phyloP scores from a whole-genome alignment of 768 basidiomycete genomes.

The Tricholoma flavovirens region DNA sequence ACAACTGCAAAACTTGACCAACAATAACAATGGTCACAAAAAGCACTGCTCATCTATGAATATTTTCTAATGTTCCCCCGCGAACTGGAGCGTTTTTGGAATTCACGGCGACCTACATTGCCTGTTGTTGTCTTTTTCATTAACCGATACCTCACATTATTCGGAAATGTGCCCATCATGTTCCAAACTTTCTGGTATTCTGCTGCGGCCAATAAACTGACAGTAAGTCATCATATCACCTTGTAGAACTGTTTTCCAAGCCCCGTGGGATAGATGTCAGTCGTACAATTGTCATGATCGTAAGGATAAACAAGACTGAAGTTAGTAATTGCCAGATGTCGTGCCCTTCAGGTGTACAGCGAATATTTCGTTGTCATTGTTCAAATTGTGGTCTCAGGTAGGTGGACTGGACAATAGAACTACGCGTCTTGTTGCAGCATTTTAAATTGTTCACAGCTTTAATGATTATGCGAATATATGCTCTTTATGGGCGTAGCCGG shows the following conservation, averaged over 20 bases:
- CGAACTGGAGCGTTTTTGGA: conserved; percentile 36
- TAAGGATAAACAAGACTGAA: conserved; percentile 1
- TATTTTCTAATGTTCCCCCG: conserved; percentile 31
- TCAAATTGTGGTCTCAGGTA: conserved; percentile 12
- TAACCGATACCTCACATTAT: conserved; percentile 30
- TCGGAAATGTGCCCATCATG: conserved; percentile 25
- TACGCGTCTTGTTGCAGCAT: neutral
- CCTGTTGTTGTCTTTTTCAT: conserved; percentile 25
- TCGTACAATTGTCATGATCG: neutral
- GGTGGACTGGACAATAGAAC: neutral
- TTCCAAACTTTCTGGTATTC: conserved; percentile 21
- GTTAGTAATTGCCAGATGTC: conserved; percentile 6
- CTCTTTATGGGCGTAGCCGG: conserved; percentile 1
- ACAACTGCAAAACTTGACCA: neutral
- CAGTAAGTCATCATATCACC: conserved; percentile 5
- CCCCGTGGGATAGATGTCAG: conserved; percentile 9
- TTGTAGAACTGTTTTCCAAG: neutral
- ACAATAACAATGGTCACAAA: neutral
- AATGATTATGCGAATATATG: neutral
- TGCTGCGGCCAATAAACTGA: conserved; percentile 8
- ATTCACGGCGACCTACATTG: conserved; percentile 15
- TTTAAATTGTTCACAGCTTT: neutral
- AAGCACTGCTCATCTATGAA: conserved; percentile 30
- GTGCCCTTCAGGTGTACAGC: conserved; percentile 10
- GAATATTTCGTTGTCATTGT: conserved; percentile 13